A percentile compares a stretch with the other conserved stretches of the same genome.
These are phyloP conservation scores for Hanseniaspora occidentalis DNA, from an alignment of 805 yeast genomes.

Conservation along the genomic window DNA sequence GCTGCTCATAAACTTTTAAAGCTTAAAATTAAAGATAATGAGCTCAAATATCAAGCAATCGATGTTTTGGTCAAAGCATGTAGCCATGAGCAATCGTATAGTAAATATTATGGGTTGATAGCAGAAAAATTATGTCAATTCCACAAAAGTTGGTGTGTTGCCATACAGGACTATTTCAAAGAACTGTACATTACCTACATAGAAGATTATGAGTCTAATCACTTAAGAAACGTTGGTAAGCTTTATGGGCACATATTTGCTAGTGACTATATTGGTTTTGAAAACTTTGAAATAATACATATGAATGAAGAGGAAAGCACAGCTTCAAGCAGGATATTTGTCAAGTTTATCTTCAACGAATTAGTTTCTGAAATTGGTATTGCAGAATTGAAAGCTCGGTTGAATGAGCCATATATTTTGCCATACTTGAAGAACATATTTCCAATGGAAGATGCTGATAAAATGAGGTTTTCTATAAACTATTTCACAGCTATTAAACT, in stretches of 20 bases:
- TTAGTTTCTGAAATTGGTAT: constrained; percentile 68
- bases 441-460: constrained; percentile 34
- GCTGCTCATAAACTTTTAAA: constrained; percentile 75
- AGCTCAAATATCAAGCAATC: constrained; percentile 40
- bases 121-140: constrained; percentile 50
- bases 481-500: constrained; percentile 88
- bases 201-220: constrained; percentile 56
- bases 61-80: constrained; percentile 73
- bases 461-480: constrained; percentile 69
- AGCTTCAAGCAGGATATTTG: constrained; percentile 67
- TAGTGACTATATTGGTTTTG: constrained; percentile 55
- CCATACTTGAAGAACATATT: constrained; percentile 46
- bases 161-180: constrained; percentile 41
- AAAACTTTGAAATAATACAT: constrained; percentile 38
- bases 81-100: constrained; percentile 74
- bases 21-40: constrained; percentile 27
- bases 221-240: constrained; percentile 66
- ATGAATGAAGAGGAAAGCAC: constrained; percentile 63
- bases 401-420: constrained; percentile 36
- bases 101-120: constrained; percentile 71
- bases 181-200: constrained; percentile 39
- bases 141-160: constrained; percentile 41
- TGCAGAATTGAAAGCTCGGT: constrained; percentile 32
- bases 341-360: constrained; percentile 72
- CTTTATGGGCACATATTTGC: constrained; percentile 81